Conservation (phyloP, 2,329 filamentous ascomycete species). For the Neopestalotiopsis sp. region DNA sequence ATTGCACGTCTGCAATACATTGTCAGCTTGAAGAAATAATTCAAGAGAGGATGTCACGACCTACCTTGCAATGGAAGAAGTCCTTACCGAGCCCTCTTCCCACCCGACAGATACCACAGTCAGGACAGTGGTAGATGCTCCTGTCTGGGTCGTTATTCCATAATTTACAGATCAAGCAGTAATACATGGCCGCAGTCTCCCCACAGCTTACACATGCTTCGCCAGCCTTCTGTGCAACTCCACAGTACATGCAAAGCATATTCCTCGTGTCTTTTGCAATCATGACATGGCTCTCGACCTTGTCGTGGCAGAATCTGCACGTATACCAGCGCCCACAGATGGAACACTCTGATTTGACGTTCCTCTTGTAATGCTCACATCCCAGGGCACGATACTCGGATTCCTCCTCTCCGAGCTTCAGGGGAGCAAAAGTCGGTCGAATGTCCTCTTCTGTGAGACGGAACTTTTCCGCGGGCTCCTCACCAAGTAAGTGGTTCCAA, state of each 20-base stretch:
- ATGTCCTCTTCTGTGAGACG: slow-evolving; percentile 65
- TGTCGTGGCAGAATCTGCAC: slow-evolving; percentile 93
- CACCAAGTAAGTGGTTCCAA: slow-evolving; percentile 58
- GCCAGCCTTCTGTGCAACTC: slow-evolving; percentile 80
- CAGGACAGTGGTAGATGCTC: slow-evolving; percentile 93
- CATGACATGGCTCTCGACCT: slow-evolving; percentile 77
- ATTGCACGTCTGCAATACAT: slow-evolving; percentile 72
- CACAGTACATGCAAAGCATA: slow-evolving; percentile 98
- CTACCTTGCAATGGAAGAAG: slow-evolving; percentile 96
- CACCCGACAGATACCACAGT: slow-evolving; percentile 93
- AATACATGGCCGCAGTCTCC: slow-evolving; percentile 83
- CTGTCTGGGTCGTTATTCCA: slow-evolving; percentile 95
- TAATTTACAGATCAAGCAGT: slow-evolving; percentile 91
- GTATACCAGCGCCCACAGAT: slow-evolving; percentile 92
- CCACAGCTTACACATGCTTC: slow-evolving; percentile 82
- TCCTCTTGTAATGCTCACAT: slow-evolving; percentile 91
- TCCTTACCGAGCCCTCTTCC: slow-evolving; percentile 93
- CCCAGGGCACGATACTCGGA: slow-evolving; percentile 63
- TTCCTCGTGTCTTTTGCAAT: slow-evolving; percentile 85
- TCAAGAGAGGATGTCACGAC: slow-evolving; percentile 23
- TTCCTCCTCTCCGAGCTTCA: slow-evolving; percentile 48
- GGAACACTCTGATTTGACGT: slow-evolving; percentile 94
- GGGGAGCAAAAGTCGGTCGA: slow-evolving; percentile 69
- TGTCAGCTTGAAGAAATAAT: slow-evolving; percentile 17
- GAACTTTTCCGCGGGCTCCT: slow-evolving; percentile 49